phyloP scores from a whole-genome alignment of 768 basidiomycete genomes.

The Mycena kentingensis region DNA sequence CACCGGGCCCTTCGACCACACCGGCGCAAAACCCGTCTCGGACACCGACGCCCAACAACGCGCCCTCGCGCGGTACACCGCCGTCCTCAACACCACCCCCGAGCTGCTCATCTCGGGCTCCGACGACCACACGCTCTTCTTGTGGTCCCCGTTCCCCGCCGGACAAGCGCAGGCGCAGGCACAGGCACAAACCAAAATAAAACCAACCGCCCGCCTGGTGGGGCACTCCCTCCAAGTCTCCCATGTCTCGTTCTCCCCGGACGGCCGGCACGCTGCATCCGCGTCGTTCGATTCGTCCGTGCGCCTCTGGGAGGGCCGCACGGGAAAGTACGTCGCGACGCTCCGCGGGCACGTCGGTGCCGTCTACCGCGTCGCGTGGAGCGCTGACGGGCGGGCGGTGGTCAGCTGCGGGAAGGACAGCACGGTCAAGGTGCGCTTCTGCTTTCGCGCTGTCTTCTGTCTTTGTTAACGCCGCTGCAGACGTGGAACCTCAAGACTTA shows the following conservation, averaged over 20 bases:
- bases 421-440: slow-evolving; percentile 78
- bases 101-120: slow-evolving; percentile 94
- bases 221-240: slow-evolving; percentile 95
- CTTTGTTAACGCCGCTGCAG: slow-evolving; percentile 38
- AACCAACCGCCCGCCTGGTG: slow-evolving; percentile 77
- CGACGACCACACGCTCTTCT: slow-evolving; percentile 96
- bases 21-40: slow-evolving; percentile 70
- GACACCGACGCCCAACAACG: slow-evolving; percentile 86
- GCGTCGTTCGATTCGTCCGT: slow-evolving; percentile 91
- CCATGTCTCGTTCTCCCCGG: slow-evolving; percentile 93
- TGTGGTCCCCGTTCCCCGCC: slow-evolving; percentile 83
- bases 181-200: slow-evolving; percentile 55
- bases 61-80: slow-evolving; percentile 78
- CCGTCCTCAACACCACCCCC: slow-evolving; percentile 61
- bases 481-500: slow-evolving; percentile 97
- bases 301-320: slow-evolving; percentile 86
- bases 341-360: slow-evolving; percentile 91
- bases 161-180: slow-evolving; percentile 32
- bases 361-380: slow-evolving; percentile 95
- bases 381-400: slow-evolving; percentile 87
- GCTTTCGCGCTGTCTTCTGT: not conserved
- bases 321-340: slow-evolving; percentile 87
- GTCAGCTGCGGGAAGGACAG: slow-evolving; percentile 96
- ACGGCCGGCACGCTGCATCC: slow-evolving; percentile 88
- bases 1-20: slow-evolving; percentile 94